Conservation (phyloP, 1,139 yeast species). For the Suhomyces anneliseae region DNA sequence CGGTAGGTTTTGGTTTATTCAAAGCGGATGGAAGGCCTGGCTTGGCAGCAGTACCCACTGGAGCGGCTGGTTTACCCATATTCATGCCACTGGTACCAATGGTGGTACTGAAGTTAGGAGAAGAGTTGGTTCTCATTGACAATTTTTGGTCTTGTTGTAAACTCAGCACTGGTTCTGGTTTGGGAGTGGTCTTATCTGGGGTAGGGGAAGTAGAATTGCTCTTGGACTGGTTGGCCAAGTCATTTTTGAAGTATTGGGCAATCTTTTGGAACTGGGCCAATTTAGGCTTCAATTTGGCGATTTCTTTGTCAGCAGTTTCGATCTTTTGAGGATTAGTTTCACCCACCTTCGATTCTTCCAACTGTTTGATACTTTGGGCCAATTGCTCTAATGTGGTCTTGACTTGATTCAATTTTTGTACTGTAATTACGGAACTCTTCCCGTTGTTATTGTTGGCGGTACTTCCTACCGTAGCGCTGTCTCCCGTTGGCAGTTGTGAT, state of each 20-base stretch:
- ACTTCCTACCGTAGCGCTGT: not conserved
- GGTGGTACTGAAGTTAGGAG: constrained; percentile 2
- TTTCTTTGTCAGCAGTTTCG: constrained; percentile 34
- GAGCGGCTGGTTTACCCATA: constrained; percentile 2
- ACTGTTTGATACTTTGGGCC: constrained; percentile 35
- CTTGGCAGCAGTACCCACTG: not conserved
- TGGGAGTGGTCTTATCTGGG: not conserved
- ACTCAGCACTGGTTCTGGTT: not conserved
- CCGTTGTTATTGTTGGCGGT: not conserved
- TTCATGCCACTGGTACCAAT: not conserved
- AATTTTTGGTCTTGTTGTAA: not conserved
- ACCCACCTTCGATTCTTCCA: constrained; percentile 28
- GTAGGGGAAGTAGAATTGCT: constrained; percentile 12
- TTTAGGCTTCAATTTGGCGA: constrained; percentile 36
- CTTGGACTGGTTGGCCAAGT: constrained; percentile 31
- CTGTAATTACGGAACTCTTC: constrained; percentile 31
- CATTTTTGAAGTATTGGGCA: constrained; percentile 39
- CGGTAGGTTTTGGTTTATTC: constrained; percentile 4
- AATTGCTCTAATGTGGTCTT: constrained; percentile 40
- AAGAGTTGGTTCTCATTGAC: constrained; percentile 1
- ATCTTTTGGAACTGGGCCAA: constrained; percentile 39
- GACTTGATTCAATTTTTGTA: constrained; percentile 44
- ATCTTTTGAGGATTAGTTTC: constrained; percentile 29
- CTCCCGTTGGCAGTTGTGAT: constrained; percentile 8
- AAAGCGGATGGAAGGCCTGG: constrained; percentile 1